Percentiles rank a stretch among this genome's conserved stretches.
phyloP scores from a whole-genome alignment of 164 flowering plant species.

The Liquidambar formosana region DNA sequence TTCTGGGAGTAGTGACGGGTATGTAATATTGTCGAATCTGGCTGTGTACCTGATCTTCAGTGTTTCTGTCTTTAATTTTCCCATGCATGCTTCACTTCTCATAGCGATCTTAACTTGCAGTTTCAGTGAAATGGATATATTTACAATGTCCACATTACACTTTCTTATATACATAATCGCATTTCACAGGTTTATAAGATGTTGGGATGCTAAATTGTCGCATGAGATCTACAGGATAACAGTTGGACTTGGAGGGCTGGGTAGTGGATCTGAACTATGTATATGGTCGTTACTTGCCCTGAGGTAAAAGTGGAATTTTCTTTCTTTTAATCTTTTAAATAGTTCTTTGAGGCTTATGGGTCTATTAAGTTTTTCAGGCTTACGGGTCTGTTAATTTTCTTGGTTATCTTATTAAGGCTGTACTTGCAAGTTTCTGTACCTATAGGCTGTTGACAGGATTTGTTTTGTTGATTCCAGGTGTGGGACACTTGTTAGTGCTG shows the following conservation, averaged over 20 bases:
- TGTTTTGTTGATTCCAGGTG: slow-evolving; percentile 47
- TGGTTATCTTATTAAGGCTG: not conserved
- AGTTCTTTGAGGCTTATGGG: not conserved
- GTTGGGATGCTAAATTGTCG: slow-evolving; percentile 73
- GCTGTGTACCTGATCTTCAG: not conserved
- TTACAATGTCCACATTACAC: not conserved
- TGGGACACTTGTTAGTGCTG: slow-evolving; percentile 91
- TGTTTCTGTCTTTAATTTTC: not conserved
- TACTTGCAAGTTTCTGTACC: not conserved
- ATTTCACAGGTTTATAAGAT: slow-evolving; percentile 70
- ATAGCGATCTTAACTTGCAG: not conserved
- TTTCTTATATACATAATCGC: not conserved
- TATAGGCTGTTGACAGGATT: not conserved
- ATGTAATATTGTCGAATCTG: slow-evolving; percentile 21
- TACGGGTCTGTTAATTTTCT: not conserved
- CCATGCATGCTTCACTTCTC: slow-evolving; percentile 1
- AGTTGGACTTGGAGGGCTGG: slow-evolving; percentile 76
- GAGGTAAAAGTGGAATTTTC: slow-evolving; percentile 43
- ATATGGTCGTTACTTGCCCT: slow-evolving; percentile 86
- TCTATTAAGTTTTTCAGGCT: no score
- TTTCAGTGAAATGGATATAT: not conserved
- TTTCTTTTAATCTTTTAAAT: not conserved
- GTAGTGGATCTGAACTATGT: slow-evolving; percentile 70
- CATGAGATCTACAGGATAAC: slow-evolving; percentile 87
- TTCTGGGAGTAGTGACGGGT: slow-evolving; percentile 98